Conservation (phyloP, 2,329 filamentous ascomycete genomes). For the Scedosporium minutisporum region DNA sequence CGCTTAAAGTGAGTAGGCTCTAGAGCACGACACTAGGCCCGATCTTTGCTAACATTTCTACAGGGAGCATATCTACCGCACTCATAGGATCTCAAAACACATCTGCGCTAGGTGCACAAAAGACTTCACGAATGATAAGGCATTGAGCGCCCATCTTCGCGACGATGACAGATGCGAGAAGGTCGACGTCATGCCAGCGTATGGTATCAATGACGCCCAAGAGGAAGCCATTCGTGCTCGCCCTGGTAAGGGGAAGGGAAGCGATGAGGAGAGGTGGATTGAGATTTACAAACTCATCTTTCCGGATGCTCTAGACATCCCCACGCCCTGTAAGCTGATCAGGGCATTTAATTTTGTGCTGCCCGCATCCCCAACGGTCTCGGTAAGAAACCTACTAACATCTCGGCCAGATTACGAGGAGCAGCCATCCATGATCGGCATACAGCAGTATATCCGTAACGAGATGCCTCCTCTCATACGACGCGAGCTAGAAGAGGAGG, state of each 20-base stretch:
- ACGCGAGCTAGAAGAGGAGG: slow-evolving; percentile 1
- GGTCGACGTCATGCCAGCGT: not conserved
- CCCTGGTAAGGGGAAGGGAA: not conserved
- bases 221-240: not conserved
- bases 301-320: not conserved
- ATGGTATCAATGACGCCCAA: not conserved
- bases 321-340: slow-evolving; percentile 4
- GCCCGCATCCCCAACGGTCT: not conserved
- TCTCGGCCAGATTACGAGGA: not conserved
- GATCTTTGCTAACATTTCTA: not conserved
- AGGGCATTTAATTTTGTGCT: not conserved
- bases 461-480: not conserved
- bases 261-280: slow-evolving; percentile 1
- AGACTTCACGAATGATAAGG: not conserved
- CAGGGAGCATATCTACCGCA: slow-evolving; percentile 5
- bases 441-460: not conserved
- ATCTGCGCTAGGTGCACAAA: slow-evolving; percentile 1
- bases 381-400: not conserved
- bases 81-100: not conserved
- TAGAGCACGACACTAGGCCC: not conserved
- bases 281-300: slow-evolving; percentile 5
- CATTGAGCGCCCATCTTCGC: not conserved
- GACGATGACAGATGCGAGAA: not conserved
- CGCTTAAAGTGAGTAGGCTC: slow-evolving; percentile 15
- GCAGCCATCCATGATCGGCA: not conserved